Evolutionary conservation across 2,329 filamentous ascomycete genomes (phyloP), one percentile per base, ranked within the genome.

Genomic region (Paracamarosporium sp.): DNA sequence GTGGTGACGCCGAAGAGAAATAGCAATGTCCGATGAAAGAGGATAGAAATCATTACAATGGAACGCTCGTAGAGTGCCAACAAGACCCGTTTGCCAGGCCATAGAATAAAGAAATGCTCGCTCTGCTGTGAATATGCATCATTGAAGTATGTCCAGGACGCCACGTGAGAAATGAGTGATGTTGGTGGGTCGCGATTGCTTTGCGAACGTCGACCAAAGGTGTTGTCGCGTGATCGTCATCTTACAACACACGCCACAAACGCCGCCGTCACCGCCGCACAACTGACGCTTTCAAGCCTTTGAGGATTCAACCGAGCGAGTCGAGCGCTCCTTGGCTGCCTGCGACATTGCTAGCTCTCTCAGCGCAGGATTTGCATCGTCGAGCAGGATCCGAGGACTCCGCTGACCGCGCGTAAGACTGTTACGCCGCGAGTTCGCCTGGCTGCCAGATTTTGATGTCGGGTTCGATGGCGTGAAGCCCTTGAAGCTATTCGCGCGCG

Each of bases 401-500:
- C 69, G 65, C 59, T 55, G 53, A n/a, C 54, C 57, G 35, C 57
- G 57, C 20, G 47, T 66, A 11, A 66, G 68, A 52, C 71, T 74
- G 27, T 50, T 65, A 12, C 68, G 64, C 5, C 71, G 50, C 4
- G 66, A 70, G n/a, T 63, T 68, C 2, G 61, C 63, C 50, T 69
- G 66, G 22, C 67, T 71, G 6, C 58, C 51, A 0, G 67, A 58
- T 4, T 59, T 60, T 0, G 66, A 70, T 0, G 62, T 62, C 1
- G 71, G 60, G 22, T 56, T 60, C 1, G 68, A 69, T 5, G 64
- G 47, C 11, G 61, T 58, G 46, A 66, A 60, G 13, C 50, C 57
- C n/a, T 65, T 65, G 48, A 74, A 60, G 56, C 70, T 74, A 38
- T 64, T 74, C 5, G 69, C 62, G 11, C 72, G 60, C 0, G 72